Conservation (phyloP, 2,329 filamentous ascomycete species). For the Ophioceras dolichostomum region DNA sequence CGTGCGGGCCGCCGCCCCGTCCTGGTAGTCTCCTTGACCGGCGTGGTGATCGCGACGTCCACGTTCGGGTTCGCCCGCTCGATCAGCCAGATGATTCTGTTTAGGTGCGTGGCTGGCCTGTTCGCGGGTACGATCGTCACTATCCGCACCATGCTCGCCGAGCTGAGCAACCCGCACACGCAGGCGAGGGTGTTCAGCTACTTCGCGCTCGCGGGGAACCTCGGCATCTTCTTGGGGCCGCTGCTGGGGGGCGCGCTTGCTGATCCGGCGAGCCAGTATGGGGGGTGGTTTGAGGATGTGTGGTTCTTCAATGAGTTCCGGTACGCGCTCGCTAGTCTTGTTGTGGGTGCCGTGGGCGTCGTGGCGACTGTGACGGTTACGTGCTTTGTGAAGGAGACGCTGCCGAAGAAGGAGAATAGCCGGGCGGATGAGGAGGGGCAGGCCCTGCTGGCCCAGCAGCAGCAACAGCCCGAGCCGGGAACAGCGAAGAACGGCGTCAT, state of each 20-base stretch:
- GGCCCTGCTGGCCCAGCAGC: neutral
- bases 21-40: neutral
- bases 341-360: constrained; percentile 39
- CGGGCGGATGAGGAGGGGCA: constrained; percentile 1
- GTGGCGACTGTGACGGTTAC: constrained; percentile 36
- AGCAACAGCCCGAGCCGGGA: neutral
- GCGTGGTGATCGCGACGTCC: neutral
- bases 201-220: constrained; percentile 63
- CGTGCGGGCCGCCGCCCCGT: constrained; percentile 16
- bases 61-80: constrained; percentile 34
- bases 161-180: constrained; percentile 56
- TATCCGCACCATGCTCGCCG: constrained; percentile 64
- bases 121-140: constrained; percentile 66
- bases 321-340: constrained; percentile 53
- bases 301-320: constrained; percentile 52
- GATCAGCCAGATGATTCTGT: constrained; percentile 64
- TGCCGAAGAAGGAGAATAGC: constrained; percentile 18
- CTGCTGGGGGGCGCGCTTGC: constrained; percentile 57
- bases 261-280: constrained; percentile 53
- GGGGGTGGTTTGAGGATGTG: constrained; percentile 38
- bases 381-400: constrained; percentile 53
- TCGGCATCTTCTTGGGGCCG: constrained; percentile 64
- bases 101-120: constrained; percentile 57
- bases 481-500: neutral
- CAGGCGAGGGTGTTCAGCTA: constrained; percentile 65